Evolutionary conservation across 768 basidiomycete species (phyloP), one percentile per base, ranked within the genome.

Genomic region (Royoungia palumana): DNA sequence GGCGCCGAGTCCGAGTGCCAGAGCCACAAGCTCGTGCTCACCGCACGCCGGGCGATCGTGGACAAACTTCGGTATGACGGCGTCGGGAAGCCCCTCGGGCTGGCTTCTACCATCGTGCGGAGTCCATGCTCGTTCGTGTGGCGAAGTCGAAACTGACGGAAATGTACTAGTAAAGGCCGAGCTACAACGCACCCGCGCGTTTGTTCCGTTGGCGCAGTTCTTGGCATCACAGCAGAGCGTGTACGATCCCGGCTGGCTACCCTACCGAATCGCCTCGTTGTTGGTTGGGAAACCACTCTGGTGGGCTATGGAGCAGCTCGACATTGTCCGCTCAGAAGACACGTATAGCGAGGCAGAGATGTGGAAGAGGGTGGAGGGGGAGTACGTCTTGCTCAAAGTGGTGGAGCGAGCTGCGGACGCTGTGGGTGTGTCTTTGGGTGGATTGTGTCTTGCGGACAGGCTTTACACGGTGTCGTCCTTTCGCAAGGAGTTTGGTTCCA

Each of bases 221-320:
- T 55, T 87, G 52, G 69, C 60, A 20, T 70, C 80, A 13, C 70
- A 71, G 34, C 67, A 76, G 36, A 85, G 88, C 0, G 78, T 91
- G 45, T 84, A 89, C 57, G 76, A 85, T 50, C 68, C 82, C 3
- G 81, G 80, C 19, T 88, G 84, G 75, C 61, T 91, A 14, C 82
- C 88, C 1, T 77, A 73, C 41, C 81, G 87, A 17, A 73, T 90
- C 43, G 87, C 79, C 3, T 75, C 85, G 10, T 85, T 78, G 48
- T 71, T 92, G 8, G 75, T 93, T 7, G 88, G 83, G 7, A 82
- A 80, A 58, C 90, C 91, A 3, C 70, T 94, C 2, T 90, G 85
- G 87, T 94, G 91, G 91, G 83, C 85, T 3, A 76, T 94, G 48
- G 82, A 86, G 53, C 88, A 89, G 54, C 71, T 85, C n/a, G 85